A percentile compares a stretch with the other conserved stretches of the same genome.
Evolutionary conservation across 2,329 filamentous ascomycete genomes (phyloP).

Genomic region (Curvularia sp.): DNA sequence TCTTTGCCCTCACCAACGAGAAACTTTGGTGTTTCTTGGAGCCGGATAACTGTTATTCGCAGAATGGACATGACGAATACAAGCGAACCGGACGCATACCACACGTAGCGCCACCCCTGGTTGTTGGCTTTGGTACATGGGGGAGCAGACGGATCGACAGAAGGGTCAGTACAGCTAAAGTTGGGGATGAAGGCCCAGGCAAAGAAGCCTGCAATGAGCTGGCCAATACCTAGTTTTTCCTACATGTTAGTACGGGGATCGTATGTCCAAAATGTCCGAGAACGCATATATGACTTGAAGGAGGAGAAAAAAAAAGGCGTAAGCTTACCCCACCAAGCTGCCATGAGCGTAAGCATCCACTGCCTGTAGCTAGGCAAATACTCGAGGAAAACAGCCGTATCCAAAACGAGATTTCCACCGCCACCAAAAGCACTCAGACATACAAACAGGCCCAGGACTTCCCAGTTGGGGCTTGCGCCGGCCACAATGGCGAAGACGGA

Average conservation of each 20-base stretch:
- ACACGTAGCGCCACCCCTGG: slow-evolving; percentile 65
- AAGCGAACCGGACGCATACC: slow-evolving; percentile 61
- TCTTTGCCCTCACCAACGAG: slow-evolving; percentile 63
- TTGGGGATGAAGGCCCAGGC: slow-evolving; percentile 63
- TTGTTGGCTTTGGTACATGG: slow-evolving; percentile 61
- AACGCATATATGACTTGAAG: background rate
- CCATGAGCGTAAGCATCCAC: slow-evolving; percentile 70
- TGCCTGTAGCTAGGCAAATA: slow-evolving; percentile 66
- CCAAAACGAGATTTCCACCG: slow-evolving; percentile 69
- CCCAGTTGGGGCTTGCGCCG: slow-evolving; percentile 72
- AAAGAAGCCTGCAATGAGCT: slow-evolving; percentile 61
- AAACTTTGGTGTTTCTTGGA: slow-evolving; percentile 66
- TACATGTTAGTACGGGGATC: background rate
- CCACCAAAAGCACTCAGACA: slow-evolving; percentile 69
- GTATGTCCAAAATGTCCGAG: background rate
- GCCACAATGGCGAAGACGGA: slow-evolving; percentile 69
- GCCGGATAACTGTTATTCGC: slow-evolving; percentile 62
- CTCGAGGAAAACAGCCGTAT: slow-evolving; percentile 67
- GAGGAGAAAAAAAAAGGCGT: background rate
- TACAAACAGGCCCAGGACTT: slow-evolving; percentile 69
- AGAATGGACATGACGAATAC: slow-evolving; percentile 62
- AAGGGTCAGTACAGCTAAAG: slow-evolving; percentile 55
- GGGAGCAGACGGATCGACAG: slow-evolving; percentile 45
- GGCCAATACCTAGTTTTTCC: slow-evolving; percentile 53
- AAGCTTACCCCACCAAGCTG: slow-evolving; percentile 60